A percentile compares a stretch with the other conserved stretches of the same genome.
Evolutionary conservation across 2,329 filamentous ascomycete genomes (phyloP).

Genomic region (Fusarium beomiforme): DNA sequence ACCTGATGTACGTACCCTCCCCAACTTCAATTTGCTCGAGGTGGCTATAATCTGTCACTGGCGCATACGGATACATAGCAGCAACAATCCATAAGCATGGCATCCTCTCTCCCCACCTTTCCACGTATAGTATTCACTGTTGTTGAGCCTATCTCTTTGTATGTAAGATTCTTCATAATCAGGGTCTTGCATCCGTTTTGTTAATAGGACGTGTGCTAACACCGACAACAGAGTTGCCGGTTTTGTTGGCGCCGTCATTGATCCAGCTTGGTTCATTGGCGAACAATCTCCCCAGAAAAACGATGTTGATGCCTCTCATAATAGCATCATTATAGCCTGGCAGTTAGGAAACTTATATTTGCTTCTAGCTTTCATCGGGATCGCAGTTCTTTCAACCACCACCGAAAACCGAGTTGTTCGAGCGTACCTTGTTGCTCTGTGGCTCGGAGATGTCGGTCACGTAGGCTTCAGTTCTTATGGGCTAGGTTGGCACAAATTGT

Average conservation of each 20-base stretch:
- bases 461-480: constrained; percentile 68
- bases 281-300: constrained; percentile 64
- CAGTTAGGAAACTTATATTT: constrained; percentile 78
- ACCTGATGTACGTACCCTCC: background rate
- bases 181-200: background rate
- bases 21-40: constrained; percentile 10
- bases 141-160: constrained; percentile 76
- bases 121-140: constrained; percentile 74
- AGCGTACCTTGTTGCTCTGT: constrained; percentile 73
- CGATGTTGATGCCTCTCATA: constrained; percentile 51
- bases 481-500: constrained; percentile 64
- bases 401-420: constrained; percentile 72
- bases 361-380: constrained; percentile 70
- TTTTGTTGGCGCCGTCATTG: constrained; percentile 63
- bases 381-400: constrained; percentile 71
- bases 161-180: constrained; percentile 60
- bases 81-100: constrained; percentile 55
- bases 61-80: no score
- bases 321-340: constrained; percentile 66
- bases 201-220: constrained; percentile 1
- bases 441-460: constrained; percentile 74
- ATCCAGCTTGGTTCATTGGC: constrained; percentile 70
- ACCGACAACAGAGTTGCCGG: constrained; percentile 63
- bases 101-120: constrained; percentile 69
- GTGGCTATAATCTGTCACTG: background rate